Base-by-base conservation (phyloP, 768 basidiomycete genomes). In the Myochromella boudieri region DNA sequence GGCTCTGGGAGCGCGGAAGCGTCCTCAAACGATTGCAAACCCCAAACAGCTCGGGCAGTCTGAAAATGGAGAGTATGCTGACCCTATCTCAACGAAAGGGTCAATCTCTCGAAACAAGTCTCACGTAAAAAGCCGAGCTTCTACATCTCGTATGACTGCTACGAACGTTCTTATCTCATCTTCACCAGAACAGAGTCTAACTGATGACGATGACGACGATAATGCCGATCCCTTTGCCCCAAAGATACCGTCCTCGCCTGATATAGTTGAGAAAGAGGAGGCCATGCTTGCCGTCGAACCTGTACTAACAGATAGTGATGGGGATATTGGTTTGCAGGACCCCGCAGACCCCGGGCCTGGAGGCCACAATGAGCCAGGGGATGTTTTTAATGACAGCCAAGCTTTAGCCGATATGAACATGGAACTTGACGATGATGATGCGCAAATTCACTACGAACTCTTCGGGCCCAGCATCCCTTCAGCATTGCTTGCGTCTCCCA, bases 401-500 rank as follows among this genome's bases (percentile, higher is more conserved):
- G n/a, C n/a, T n/a, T n/a, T n/a, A n/a, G n/a, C n/a, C 6, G 44
- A 41, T 11, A n/a, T 32, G 20, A 22, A 20, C 8, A 15, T 46
- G 5, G 47, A 40, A 17, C 36, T 44, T 20, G 54, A 55, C 29
- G 46, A 52, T 7, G 55, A 56, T n/a, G 51, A 53, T 29, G 51
- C 51, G 2, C 51, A 55, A 27, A 50, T 28, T 14, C 46, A 52
- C 14, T 20, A 20, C 2, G 32, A 52, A 17, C 34, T 57, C 24
- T 40, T 34, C 20, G 33, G 45, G 8, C 26, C 20, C 14, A 39
- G 43, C 7, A 29, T 15, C 20, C 36, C 33, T 21, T 24, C 9
- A 1, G 27, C 31, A 27, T 20, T 8, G 9, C 17, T n/a, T n/a
- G n/a, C n/a, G n/a, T n/a, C n/a, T n/a, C n/a, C n/a, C n/a, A n/a